Conservation (phyloP, 2,329 filamentous ascomycete genomes). For the Dothistroma pini region DNA sequence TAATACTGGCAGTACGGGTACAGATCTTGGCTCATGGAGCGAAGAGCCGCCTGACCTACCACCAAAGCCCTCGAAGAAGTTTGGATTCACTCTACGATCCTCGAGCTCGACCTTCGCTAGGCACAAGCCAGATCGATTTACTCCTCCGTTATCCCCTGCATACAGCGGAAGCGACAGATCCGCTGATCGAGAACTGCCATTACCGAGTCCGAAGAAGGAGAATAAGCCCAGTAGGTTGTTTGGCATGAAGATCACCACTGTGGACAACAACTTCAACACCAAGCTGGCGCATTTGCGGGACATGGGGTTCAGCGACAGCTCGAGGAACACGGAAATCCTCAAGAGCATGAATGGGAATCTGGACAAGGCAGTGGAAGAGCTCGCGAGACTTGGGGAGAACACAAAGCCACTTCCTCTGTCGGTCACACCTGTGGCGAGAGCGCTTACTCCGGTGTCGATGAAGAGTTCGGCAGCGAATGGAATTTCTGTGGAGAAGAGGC, state of each 20-base stretch:
- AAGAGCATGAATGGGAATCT: slow-evolving; percentile 81
- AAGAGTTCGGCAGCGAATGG: slow-evolving; percentile 45
- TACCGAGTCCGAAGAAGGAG: slow-evolving; percentile 31
- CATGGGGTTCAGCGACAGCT: slow-evolving; percentile 87
- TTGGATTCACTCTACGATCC: slow-evolving; percentile 63
- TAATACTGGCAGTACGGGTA: slow-evolving; percentile 54
- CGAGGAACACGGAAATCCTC: slow-evolving; percentile 74
- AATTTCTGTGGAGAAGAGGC: slow-evolving; percentile 40
- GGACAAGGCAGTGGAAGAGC: slow-evolving; percentile 77
- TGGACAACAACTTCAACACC: slow-evolving; percentile 65
- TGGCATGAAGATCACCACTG: slow-evolving; percentile 44
- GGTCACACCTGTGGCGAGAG: slow-evolving; percentile 31
- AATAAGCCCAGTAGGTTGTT: slow-evolving; percentile 54
- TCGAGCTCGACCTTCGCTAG: slow-evolving; percentile 66
- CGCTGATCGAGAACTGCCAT: slow-evolving; percentile 9
- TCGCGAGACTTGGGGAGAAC: slow-evolving; percentile 78
- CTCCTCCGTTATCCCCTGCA: slow-evolving; percentile 36
- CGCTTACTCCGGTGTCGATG: slow-evolving; percentile 42
- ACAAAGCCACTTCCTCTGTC: slow-evolving; percentile 39
- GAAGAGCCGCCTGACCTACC: slow-evolving; percentile 56
- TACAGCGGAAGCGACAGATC: slow-evolving; percentile 29
- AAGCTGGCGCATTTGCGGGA: slow-evolving; percentile 77
- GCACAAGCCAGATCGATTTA: slow-evolving; percentile 47
- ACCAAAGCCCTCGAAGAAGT: slow-evolving; percentile 58
- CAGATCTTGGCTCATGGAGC: slow-evolving; percentile 43